Evolutionary conservation across 208 protist genomes (phyloP), one percentile per base, ranked within the genome.

Genomic region (Acanthamoeba sp.): DNA sequence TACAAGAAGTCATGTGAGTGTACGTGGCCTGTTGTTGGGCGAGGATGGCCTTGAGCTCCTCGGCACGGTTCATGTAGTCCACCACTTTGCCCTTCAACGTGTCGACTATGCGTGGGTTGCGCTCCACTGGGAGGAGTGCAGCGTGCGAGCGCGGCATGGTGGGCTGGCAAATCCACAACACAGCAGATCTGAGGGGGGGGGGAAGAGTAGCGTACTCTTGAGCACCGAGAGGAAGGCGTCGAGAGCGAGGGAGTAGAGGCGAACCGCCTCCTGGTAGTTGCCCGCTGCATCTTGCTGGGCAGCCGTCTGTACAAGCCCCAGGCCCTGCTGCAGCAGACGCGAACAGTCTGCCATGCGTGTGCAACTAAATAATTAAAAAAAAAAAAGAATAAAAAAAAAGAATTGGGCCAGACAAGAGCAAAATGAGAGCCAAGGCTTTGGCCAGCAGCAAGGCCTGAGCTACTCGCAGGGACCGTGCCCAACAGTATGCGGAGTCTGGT

Each of bases 211-310:
- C 10, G 62, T 78, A 93, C 88, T 93, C 48, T 93, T 93, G 40
- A 73, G 52, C 24, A 93, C 88, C 16, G 88, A 93, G 62, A 93
- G 88, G 40, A 93, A 93, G 52, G 88, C 88, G 2, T 93, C 88
- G 22, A 93, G 52, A n/a, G 88, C 88, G 24, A 93, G 88, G 7
- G 88, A 93, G 64, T 93, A 93, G 88, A 93, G 88, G 22, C 88
- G 57, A 1, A 93, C 22, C 6, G 88, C 88, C 36, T 93, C 88
- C 18, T 32, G 18, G 50, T 69, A 78, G 62, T 93, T 93, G 88
- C 62, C 62, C 16, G 32, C 36, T 9, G 52, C 62, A 40, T 93
- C 88, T 1, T 93, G 29, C 88, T 93, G 32, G 34, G 88, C 48
- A 24, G 88, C 88, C 29, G 52, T 48, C 88, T 93, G 88, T 36